Percentiles rank a stretch among this genome's conserved stretches.
These are phyloP conservation scores for Straminergon stramineum DNA, from an alignment of 225 moss, liverwort and hornwort genomes.

Conservation along the genomic window DNA sequence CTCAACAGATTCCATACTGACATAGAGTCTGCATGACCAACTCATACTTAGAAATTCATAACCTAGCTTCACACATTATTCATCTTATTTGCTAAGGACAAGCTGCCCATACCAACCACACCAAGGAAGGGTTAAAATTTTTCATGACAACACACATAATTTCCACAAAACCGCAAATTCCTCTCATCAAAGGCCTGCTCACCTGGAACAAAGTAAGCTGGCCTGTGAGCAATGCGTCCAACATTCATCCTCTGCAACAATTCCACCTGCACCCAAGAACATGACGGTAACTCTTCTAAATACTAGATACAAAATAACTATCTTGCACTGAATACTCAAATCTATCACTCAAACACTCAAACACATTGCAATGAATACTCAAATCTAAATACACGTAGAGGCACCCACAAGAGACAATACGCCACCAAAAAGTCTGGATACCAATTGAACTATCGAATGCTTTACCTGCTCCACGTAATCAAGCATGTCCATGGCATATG, in stretches of 20 bases:
- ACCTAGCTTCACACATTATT: not conserved
- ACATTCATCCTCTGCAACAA: conserved; percentile 76
- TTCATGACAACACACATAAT: not conserved
- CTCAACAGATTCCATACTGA: conserved; percentile 99
- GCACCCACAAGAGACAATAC: not conserved
- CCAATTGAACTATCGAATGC: not conserved
- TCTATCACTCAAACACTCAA: not conserved
- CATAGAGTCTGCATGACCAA: conserved; percentile 72
- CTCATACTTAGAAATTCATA: not conserved
- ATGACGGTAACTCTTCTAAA: not conserved
- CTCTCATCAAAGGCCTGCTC: not conserved
- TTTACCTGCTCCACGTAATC: conserved; percentile 84
- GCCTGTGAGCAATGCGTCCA: conserved; percentile 93
- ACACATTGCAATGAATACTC: not conserved
- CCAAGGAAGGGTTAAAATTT: not conserved
- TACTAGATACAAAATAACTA: not conserved
- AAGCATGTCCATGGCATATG: conserved; percentile 99
- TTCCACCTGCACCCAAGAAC: conserved; percentile 49
- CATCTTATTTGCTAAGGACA: not conserved
- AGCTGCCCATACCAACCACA: not conserved
- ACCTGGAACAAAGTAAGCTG: conserved; percentile 98
- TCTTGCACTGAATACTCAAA: not conserved
- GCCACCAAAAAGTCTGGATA: not conserved
- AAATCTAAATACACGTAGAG: not conserved
- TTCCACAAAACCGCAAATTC: not conserved